Evolutionary conservation across 2,329 filamentous ascomycete species (phyloP), one percentile per base, ranked within the genome.

Genomic region (Sporothrix dimorphospora): DNA sequence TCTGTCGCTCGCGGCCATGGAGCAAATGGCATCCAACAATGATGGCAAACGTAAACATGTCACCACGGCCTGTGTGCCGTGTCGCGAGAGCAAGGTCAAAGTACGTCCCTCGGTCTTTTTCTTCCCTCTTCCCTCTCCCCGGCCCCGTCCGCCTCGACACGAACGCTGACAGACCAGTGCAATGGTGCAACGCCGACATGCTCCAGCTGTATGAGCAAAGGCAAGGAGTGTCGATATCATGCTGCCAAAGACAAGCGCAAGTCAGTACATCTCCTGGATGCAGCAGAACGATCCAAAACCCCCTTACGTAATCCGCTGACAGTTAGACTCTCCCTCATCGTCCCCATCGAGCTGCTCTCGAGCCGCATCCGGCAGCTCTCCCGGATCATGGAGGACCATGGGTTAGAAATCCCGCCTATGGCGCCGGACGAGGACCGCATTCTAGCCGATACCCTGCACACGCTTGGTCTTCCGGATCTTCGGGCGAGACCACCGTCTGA

Each of bases 241-340:
- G 69, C 69, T 21, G 59, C 75, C 4, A 75, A 79, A 57, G 79
- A 80, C 71, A 79, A 77, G 61, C 75, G 79, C 61, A 78, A 78
- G 78, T 34, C 6, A 3, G 30, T 34, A 34, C 30, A 34, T 34
- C 30, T 34, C 30, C 30, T 34, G 6, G 30, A 34, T 34, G 30
- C 30, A 34, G 30, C 30, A 34, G n/a, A n/a, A n/a, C n/a, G n/a
- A n/a, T n/a, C n/a, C n/a, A 34, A 34, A 34, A 34, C 30, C 30
- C 30, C 30, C 30, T 34, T 34, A 6, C 3, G 30, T 6, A 34
- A 34, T 6, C 30, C 30, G 30, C 30, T 34, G 30, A 34, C 30
- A 3, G 30, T 34, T 34, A 34, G 30, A 34, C 30, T 34, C 30
- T 34, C 30, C 30, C 30, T 34, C 30, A 6, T 6, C 30, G 77